Evolutionary conservation across 495 filamentous ascomycete genomes (phyloP), one percentile per base, ranked within the genome.

Genomic region (Neurospora intermedia): DNA sequence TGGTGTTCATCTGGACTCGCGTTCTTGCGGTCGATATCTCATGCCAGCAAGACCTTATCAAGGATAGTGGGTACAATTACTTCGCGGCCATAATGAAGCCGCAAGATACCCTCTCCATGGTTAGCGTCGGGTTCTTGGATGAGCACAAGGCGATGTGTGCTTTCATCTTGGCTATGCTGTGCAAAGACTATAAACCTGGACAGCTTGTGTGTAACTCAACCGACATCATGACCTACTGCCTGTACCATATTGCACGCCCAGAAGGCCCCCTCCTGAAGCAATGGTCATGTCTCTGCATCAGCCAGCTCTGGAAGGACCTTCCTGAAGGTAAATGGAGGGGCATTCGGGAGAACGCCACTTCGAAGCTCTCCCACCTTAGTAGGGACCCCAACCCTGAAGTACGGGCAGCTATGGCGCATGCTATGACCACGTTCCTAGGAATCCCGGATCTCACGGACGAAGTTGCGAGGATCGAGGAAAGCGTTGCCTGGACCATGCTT

Each of bases 1-100:
- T 99, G 95, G 94, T 99, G 23, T 99, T 98, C 82, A 99, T 99
- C 74, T 99, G 96, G 96, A 94, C 96, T 13, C 88, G 96, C 70
- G 94, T 99, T 45, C 90, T 99, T 75, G 96, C 96, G 46, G 96
- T 99, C 23, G 96, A 98, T 76, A 89, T 94, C 73, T 92, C 91
- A 11, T 97, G 96, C 77, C 96, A 99, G 80, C 88, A 88, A 46
- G 96, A 98, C 79, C 84, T 99, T 4, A 86, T 99, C 72, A 97
- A 97, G 81, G 96, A 99, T 78, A 97, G 93, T 76, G 95, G 96
- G 3, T 98, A 97, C 77, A 92, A 92, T 73, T 99, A 99, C 80
- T 99, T 99, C 81, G 92, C 96, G 46, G 88, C 88, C 43, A 97
- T 98, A 62, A 87, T 99, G 54, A 93, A 93, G 75, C 93, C 94